Evolutionary conservation across 129 eudicot genomes (phyloP).

Genomic region (Dittrichia graveolens): DNA sequence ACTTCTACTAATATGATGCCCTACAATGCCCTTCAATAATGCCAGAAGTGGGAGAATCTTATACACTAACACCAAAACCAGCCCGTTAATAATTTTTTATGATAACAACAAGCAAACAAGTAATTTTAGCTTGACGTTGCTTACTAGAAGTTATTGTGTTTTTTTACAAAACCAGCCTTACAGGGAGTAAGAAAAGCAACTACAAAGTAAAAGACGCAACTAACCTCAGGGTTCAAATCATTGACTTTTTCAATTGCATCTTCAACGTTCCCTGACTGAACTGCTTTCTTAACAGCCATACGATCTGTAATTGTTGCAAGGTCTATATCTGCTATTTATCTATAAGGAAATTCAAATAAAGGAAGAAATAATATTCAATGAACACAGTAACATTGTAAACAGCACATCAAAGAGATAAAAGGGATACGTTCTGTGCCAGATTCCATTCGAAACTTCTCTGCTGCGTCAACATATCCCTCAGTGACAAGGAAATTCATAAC

Average conservation of each 20-base stretch:
- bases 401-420: slow-evolving; percentile 15
- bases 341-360: slow-evolving; percentile 51
- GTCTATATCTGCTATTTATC: slow-evolving; percentile 80
- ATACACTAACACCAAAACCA: background rate
- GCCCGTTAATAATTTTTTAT: background rate
- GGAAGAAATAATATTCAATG: background rate
- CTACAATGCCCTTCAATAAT: background rate
- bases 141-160: background rate
- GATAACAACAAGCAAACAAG: slow-evolving; percentile 17
- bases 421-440: slow-evolving; percentile 97
- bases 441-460: slow-evolving; percentile 81
- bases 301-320: slow-evolving; percentile 94
- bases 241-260: slow-evolving; percentile 98
- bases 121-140: slow-evolving; percentile 10
- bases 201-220: slow-evolving; percentile 20
- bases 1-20: background rate
- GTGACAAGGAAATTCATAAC: slow-evolving; percentile 99
- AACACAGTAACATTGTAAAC: slow-evolving; percentile 6
- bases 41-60: background rate
- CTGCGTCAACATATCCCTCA: slow-evolving; percentile 95
- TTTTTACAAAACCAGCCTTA: background rate
- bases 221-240: slow-evolving; percentile 96
- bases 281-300: slow-evolving; percentile 98
- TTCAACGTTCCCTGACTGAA: slow-evolving; percentile 88
- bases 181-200: background rate